phyloP scores from a whole-genome alignment of 2,329 filamentous ascomycete genomes.

The Diplodia scrobiculata region DNA sequence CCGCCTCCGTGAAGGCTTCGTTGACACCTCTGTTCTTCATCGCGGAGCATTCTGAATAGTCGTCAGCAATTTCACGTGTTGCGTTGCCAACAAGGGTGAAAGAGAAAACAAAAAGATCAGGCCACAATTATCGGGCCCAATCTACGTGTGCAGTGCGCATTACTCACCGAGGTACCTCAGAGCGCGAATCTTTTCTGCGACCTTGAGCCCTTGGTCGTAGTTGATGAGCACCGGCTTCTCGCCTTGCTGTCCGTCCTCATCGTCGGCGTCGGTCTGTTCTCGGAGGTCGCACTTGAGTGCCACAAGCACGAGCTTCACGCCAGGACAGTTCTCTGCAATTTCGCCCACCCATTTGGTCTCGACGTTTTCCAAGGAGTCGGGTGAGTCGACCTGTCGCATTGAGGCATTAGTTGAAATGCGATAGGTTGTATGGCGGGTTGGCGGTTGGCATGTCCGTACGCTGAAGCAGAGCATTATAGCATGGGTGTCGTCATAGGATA shows the following conservation, averaged over 20 bases:
- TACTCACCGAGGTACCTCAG: slow-evolving; percentile 78
- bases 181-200: slow-evolving; percentile 87
- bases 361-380: slow-evolving; percentile 95
- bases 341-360: slow-evolving; percentile 98
- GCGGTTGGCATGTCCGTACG: slow-evolving; percentile 33
- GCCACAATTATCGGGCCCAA: slow-evolving; percentile 11
- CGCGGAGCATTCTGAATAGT: slow-evolving; percentile 81
- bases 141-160: neutral
- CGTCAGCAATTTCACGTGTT: slow-evolving; percentile 24
- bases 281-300: slow-evolving; percentile 96
- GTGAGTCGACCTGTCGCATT: slow-evolving; percentile 71
- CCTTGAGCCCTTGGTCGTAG: slow-evolving; percentile 88
- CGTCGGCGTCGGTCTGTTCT: slow-evolving; percentile 66
- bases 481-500: slow-evolving; percentile 98
- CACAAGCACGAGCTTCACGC: slow-evolving; percentile 90
- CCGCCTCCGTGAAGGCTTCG: slow-evolving; percentile 97
- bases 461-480: slow-evolving; percentile 99
- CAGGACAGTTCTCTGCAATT: slow-evolving; percentile 96
- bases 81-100: neutral
- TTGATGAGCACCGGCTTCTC: slow-evolving; percentile 68
- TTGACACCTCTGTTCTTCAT: slow-evolving; percentile 98
- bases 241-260: slow-evolving; percentile 58
- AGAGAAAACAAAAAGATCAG: neutral
- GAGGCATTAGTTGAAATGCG: neutral
- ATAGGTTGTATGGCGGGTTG: neutral